Percentiles rank a stretch among this genome's conserved stretches.
Evolutionary conservation across 2,329 filamentous ascomycete species (phyloP).

Genomic region (Fusarium redolens): DNA sequence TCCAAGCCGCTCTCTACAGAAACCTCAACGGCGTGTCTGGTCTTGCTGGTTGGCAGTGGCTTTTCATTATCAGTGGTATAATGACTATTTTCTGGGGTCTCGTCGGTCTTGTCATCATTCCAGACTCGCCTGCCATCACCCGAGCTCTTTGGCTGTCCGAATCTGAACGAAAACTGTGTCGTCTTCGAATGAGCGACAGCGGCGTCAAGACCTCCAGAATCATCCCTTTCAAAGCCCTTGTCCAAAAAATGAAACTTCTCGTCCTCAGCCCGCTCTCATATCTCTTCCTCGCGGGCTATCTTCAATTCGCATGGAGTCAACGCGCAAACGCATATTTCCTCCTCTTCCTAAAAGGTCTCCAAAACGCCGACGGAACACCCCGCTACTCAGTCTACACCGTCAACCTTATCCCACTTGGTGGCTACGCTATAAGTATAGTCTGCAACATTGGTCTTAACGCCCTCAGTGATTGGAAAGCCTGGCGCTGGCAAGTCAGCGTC

Average conservation of each 20-base stretch:
- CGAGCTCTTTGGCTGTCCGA: slow-evolving; percentile 28
- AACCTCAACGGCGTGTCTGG: slow-evolving; percentile 37
- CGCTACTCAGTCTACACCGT: slow-evolving; percentile 56
- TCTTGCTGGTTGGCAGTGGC: slow-evolving; percentile 41
- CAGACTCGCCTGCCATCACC: slow-evolving; percentile 38
- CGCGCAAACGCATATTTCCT: slow-evolving; percentile 53
- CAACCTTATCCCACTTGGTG: slow-evolving; percentile 62
- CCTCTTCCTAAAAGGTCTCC: slow-evolving; percentile 49
- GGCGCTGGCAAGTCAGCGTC: slow-evolving; percentile 65
- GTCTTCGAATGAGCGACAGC: slow-evolving; percentile 29
- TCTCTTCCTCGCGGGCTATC: slow-evolving; percentile 49
- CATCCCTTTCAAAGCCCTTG: slow-evolving; percentile 29
- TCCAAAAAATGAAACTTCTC: slow-evolving; percentile 33
- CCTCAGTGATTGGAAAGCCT: slow-evolving; percentile 58
- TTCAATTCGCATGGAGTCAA: slow-evolving; percentile 50
- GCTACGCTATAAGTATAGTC: slow-evolving; percentile 54
- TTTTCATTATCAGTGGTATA: slow-evolving; percentile 35
- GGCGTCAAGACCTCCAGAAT: slow-evolving; percentile 34
- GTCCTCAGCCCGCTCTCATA: slow-evolving; percentile 37
- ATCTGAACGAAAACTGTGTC: slow-evolving; percentile 22
- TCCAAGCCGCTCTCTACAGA: slow-evolving; percentile 35
- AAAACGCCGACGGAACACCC: slow-evolving; percentile 19
- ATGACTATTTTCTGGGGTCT: slow-evolving; percentile 41
- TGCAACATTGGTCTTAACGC: slow-evolving; percentile 65
- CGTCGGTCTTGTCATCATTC: slow-evolving; percentile 33